Base-by-base conservation (phyloP, 805 yeast genomes). In the Nakazawaea pomicola region DNA sequence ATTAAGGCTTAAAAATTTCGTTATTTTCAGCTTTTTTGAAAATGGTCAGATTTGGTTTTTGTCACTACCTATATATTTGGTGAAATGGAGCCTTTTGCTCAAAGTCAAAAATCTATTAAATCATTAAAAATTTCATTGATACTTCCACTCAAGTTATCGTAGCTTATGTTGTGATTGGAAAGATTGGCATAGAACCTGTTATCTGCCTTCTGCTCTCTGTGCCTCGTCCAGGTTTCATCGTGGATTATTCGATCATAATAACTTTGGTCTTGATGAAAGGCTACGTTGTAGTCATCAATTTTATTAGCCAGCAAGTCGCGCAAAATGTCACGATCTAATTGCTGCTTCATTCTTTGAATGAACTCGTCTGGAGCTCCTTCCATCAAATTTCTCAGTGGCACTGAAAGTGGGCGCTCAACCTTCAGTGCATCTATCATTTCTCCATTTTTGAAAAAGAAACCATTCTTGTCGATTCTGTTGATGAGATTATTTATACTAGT, bases 41-140 rank as follows among this genome's bases (percentile, higher is more conserved):
- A n/a, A n/a, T n/a, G n/a, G n/a, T n/a, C n/a, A n/a, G n/a, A n/a
- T n/a, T n/a, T n/a, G n/a, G n/a, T n/a, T n/a, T n/a, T n/a, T n/a
- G n/a, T n/a, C n/a, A n/a, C n/a, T n/a, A n/a, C n/a, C n/a, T n/a
- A n/a, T n/a, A n/a, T n/a, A n/a, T n/a, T n/a, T n/a, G n/a, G n/a
- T n/a, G n/a, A n/a, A n/a, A n/a, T n/a, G n/a, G n/a, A n/a, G n/a
- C n/a, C n/a, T n/a, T n/a, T n/a, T n/a, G n/a, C n/a, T n/a, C n/a
- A n/a, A n/a, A n/a, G n/a, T 29, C 30, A 39, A 33, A 39, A 39
- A 17, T 39, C 42, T 18, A 39, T 39, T n/a, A 39, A 17, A 28
- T 39, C 36, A 21, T 32, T 32, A 21, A 39, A 39, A 12, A 39
- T 6, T 7, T 32, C 33, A 10, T 33, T 24, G 14, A 39, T 27